Conservation (phyloP, 202 grass and related monocot genomes). For the Schoenoplectus tabernaemontani region DNA sequence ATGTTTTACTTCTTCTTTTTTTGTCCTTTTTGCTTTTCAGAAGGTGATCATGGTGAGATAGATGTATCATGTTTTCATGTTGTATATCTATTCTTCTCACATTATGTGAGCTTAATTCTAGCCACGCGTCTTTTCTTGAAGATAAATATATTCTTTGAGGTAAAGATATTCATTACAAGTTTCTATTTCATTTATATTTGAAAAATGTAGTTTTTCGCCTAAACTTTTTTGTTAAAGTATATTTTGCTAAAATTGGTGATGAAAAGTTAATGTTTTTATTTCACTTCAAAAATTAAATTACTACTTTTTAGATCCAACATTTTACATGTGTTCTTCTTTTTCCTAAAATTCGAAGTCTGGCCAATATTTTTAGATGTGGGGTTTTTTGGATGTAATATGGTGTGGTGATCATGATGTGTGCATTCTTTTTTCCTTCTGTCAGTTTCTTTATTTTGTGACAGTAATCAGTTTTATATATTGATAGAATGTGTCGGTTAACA, state of each 20-base stretch:
- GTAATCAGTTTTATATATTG: not conserved
- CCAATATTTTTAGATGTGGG: not conserved
- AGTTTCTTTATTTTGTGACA: not conserved
- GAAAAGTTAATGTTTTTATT: not conserved
- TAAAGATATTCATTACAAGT: not conserved
- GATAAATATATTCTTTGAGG: not conserved
- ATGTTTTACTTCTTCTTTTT: slow-evolving; percentile 20
- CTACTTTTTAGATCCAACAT: not conserved
- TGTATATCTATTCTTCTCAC: not conserved
- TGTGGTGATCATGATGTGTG: not conserved
- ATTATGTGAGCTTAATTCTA: not conserved
- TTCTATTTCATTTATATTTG: not conserved
- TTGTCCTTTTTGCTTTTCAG: not conserved
- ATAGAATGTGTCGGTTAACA: not conserved
- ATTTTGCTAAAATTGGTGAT: not conserved
- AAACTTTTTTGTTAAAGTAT: not conserved
- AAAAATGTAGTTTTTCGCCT: not conserved
- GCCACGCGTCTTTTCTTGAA: not conserved
- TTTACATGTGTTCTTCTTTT: not conserved
- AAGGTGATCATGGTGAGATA: not conserved
- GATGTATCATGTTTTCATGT: not conserved
- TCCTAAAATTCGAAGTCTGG: no score
- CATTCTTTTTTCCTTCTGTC: not conserved
- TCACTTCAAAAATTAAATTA: not conserved
- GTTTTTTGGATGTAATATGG: not conserved